A percentile compares a stretch with the other conserved stretches of the same genome.
Evolutionary conservation across 2,329 filamentous ascomycete genomes (phyloP).

Genomic region (Mycosphaerella sp.): DNA sequence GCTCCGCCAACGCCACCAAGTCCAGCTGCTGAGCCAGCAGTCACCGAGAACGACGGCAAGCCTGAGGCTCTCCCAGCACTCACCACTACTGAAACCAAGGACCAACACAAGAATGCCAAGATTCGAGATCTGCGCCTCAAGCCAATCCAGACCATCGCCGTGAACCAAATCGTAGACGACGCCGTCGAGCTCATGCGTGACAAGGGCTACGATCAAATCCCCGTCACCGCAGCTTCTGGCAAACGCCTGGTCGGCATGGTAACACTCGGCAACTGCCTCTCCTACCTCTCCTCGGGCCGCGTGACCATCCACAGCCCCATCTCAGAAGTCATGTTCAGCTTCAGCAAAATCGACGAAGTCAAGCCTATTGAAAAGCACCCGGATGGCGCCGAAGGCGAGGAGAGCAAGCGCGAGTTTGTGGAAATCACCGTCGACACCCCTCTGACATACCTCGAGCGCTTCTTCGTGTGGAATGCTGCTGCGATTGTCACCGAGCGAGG

Average conservation of each 20-base stretch:
- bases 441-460: constrained; percentile 74
- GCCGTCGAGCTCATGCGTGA: constrained; percentile 98
- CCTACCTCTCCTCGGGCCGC: constrained; percentile 78
- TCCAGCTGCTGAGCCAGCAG: constrained; percentile 31
- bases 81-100: constrained; percentile 40
- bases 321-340: constrained; percentile 93
- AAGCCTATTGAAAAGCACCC: constrained; percentile 78
- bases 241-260: constrained; percentile 78
- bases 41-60: constrained; percentile 15
- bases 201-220: constrained; percentile 95
- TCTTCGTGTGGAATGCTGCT: constrained; percentile 97
- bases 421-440: constrained; percentile 91
- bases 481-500: constrained; percentile 81
- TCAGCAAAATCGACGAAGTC: constrained; percentile 77
- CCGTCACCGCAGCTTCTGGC: constrained; percentile 67
- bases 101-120: constrained; percentile 72
- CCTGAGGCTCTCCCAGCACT: constrained; percentile 31
- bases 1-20: constrained; percentile 33
- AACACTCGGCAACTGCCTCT: constrained; percentile 89
- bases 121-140: constrained; percentile 81
- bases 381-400: constrained; percentile 37
- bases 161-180: constrained; percentile 66
- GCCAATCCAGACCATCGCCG: constrained; percentile 78
- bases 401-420: constrained; percentile 63
- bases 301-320: constrained; percentile 69